phyloP scores from a whole-genome alignment of 768 basidiomycete genomes.

The Russula lepida region DNA sequence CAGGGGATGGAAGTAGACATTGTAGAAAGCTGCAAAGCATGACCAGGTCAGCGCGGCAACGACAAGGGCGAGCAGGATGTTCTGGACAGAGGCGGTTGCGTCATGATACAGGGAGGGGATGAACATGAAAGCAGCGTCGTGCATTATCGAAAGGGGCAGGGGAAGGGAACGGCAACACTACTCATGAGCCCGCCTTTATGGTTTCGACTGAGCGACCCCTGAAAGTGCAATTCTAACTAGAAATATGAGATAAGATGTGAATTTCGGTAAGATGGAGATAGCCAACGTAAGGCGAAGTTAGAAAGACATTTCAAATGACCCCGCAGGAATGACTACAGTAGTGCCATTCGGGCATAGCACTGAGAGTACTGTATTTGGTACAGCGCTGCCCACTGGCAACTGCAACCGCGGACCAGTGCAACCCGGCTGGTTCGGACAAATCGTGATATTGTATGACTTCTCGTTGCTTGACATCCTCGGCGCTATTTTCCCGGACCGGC shows the following conservation, averaged over 20 bases:
- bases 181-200: not conserved
- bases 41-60: not conserved
- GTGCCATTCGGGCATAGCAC: no score
- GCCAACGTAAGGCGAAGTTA: not conserved
- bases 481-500: no score
- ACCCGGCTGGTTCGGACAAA: no score
- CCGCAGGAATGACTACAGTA: not conserved
- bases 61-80: not conserved
- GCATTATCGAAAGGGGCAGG: not conserved
- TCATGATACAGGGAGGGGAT: not conserved
- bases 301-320: not conserved
- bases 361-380: no score
- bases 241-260: not conserved
- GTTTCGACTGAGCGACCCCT: not conserved
- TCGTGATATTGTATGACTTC: no score
- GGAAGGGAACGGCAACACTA: not conserved
- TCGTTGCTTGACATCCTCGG: no score
- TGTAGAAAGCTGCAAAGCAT: not conserved
- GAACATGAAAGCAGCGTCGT: not conserved
- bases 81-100: not conserved
- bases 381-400: no score
- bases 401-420: no score
- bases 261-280: not conserved
- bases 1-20: conserved; percentile 19
- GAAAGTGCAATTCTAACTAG: not conserved